phyloP scores from a whole-genome alignment of 495 filamentous ascomycete genomes.

The Lasiosphaeria ovina region DNA sequence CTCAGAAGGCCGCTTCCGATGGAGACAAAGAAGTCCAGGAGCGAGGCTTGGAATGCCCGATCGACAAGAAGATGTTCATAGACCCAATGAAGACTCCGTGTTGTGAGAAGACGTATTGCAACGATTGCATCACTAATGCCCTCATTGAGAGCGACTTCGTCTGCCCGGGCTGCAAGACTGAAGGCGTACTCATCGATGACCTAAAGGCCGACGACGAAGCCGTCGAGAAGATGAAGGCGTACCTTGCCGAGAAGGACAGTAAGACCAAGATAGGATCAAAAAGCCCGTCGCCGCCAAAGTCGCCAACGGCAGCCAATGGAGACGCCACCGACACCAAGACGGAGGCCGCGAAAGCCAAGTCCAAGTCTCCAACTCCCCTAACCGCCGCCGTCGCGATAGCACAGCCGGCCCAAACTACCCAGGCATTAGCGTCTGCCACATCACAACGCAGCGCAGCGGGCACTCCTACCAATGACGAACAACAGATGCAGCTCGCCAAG shows the following conservation, averaged over 20 bases:
- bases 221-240: conserved; percentile 72
- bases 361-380: conserved; percentile 39
- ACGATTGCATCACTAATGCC: conserved; percentile 96
- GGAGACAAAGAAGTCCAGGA: conserved; percentile 77
- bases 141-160: conserved; percentile 96
- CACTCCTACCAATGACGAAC: conserved; percentile 36
- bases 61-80: conserved; percentile 96
- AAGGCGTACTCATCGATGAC: conserved; percentile 91
- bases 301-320: conserved; percentile 24
- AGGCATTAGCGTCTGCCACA: conserved; percentile 6
- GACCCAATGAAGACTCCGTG: conserved; percentile 98
- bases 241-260: conserved; percentile 66
- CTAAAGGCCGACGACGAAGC: conserved; percentile 77
- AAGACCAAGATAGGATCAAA: conserved; percentile 47
- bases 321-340: conserved; percentile 20
- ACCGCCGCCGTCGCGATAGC: conserved; percentile 16
- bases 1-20: conserved; percentile 65
- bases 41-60: conserved; percentile 83
- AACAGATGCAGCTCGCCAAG: conserved; percentile 49
- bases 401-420: conserved; percentile 10
- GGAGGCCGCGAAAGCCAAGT: conserved; percentile 28
- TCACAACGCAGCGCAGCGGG: conserved; percentile 23
- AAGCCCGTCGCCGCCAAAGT: conserved; percentile 35
- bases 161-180: conserved; percentile 85
- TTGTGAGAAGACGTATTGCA: conserved; percentile 96